Evolutionary conservation across 202 grass and related monocot genomes (phyloP), one percentile per base, ranked within the genome.

Genomic region (Elaeis oleifera): DNA sequence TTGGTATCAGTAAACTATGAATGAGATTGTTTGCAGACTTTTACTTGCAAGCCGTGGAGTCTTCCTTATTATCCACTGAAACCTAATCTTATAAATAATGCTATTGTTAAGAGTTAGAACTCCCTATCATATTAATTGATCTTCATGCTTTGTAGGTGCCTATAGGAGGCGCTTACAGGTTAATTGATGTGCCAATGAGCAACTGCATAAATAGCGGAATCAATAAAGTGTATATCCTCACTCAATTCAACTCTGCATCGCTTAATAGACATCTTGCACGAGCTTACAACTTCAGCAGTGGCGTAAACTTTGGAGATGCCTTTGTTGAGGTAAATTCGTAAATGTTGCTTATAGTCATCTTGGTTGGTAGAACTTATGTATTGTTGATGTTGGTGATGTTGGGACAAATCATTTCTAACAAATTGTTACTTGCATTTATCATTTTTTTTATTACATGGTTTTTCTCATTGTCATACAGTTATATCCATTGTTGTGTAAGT

Each of bases 141-240:
- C 21, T 63, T 63, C 22, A 63, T 44, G 3, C 25, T 36, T 13
- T 14, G 7, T 74, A 90, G 92, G 92, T 97, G 25, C 84, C 92
- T 3, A 91, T 97, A 56, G 92, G 92, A 7, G 87, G 92, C 16
- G 74, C 82, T 48, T 91, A 90, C 63, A 79, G 81, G 67, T 63
- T 96, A 69, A 88, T 90, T 65, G 87, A 96, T 62, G 84, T 96
- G 67, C 81, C 84, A 9, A 85, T 96, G 81, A 96, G 87, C 68
- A 96, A 97, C 74, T 97, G 92, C 60, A 86, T 88, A 9, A 91
- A 91, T 61, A 91, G 92, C 28, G 81, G 92, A 48, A 74, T 91
- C 68, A 85, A 86, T 71, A 97, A 89, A 81, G 74, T 89, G 31
- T 97, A 97, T 50, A 72, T 97, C 61, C 77, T 97, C 60, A 91